A percentile compares a stretch with the other conserved stretches of the same genome.
Evolutionary conservation across 169 alveolate species (phyloP).

Genomic region (Babesia gibsoni): DNA sequence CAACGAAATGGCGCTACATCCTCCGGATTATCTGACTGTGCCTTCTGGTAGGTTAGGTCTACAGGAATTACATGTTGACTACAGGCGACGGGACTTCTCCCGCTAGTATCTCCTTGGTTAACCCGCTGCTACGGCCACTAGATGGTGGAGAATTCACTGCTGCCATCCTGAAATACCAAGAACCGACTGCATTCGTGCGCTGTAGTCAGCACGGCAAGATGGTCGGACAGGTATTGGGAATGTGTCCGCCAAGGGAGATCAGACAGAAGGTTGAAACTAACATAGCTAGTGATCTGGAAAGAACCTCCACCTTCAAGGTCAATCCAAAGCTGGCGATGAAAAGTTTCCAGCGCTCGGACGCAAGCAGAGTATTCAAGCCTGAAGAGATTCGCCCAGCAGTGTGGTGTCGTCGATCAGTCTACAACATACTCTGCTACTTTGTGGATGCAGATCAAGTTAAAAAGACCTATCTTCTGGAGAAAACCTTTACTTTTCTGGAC

Average conservation of each 20-base stretch:
- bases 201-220: not conserved
- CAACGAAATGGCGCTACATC: slow-evolving; percentile 22
- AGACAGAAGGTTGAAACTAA: slow-evolving; percentile 73
- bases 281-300: slow-evolving; percentile 82
- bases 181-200: slow-evolving; percentile 22
- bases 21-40: slow-evolving; percentile 14
- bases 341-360: slow-evolving; percentile 83
- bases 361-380: slow-evolving; percentile 76
- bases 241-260: slow-evolving; percentile 78
- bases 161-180: slow-evolving; percentile 43
- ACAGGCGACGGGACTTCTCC: slow-evolving; percentile 14
- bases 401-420: slow-evolving; percentile 82
- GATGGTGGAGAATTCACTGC: slow-evolving; percentile 15
- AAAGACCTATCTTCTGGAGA: slow-evolving; percentile 63
- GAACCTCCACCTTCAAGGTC: slow-evolving; percentile 48
- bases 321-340: slow-evolving; percentile 72
- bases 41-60: slow-evolving; percentile 3
- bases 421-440: slow-evolving; percentile 68
- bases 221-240: slow-evolving; percentile 74
- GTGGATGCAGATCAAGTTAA: slow-evolving; percentile 73
- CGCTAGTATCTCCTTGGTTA: slow-evolving; percentile 2
- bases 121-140: slow-evolving; percentile 50
- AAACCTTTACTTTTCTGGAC: slow-evolving; percentile 70
- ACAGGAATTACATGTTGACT: not conserved
- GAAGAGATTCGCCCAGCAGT: slow-evolving; percentile 75